Base-by-base conservation (phyloP, 169 alveolate species). In the Cryptosporidium baileyi region DNA sequence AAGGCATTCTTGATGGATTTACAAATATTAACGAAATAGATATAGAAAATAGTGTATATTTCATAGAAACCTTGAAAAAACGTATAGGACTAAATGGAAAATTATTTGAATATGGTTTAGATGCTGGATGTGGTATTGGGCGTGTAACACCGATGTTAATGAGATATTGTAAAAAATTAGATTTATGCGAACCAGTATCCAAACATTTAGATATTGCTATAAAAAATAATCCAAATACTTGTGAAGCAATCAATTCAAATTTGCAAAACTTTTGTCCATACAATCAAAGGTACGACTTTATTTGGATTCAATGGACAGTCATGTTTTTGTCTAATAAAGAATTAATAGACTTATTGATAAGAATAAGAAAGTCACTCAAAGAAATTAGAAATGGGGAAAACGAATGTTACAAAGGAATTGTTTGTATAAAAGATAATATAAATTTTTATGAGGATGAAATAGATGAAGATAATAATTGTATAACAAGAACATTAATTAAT, bases 61-160 rank as follows among this genome's bases (percentile, higher is more conserved):
- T 74, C 28, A 54, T 74, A 9, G 57, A 36, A 54, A 57, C 85
- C 1, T 43, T 74, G 38, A 74, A 57, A 57, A 51, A 34, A 17
- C 52, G 38, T 11, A 28, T 57, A 32, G 34, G 43, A 2, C 49
- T 74, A 60, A 22, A 15, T 51, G 40, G 13, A 13, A 28, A 57
- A 6, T 24, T 54, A 32, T 74, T 74, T 74, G 65, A 54, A 38
- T 74, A 57, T 47, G 85, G 85, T 6, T 11, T 74, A 24, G 85
- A 74, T 74, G 85, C 74, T 1, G 85, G 85, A 13, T 74, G 85
- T 36, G 85, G 85, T 36, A 74, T 74, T 57, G 85, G 85, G 2
- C 85, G 85, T 74, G 67, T 57, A 32, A 74, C 85, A 52, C 67
- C 85, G 13, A 59, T 26, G 9, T 38, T 74, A 36, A 57, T 57